These are phyloP conservation scores for Cornus suecica DNA, from an alignment of 148 eudicot species.

Conservation along the genomic window DNA sequence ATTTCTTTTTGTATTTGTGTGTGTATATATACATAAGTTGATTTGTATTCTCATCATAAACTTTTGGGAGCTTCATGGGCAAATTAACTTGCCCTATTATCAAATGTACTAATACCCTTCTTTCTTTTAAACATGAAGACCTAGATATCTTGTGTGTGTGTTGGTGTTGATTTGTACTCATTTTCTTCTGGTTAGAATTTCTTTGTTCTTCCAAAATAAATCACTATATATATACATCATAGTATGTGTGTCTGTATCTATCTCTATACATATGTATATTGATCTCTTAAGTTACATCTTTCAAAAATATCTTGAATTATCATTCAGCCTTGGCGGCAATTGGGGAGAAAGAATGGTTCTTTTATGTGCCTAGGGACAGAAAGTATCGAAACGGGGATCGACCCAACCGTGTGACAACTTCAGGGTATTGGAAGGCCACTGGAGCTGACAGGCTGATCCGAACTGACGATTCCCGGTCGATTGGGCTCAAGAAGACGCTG, in stretches of 20 bases:
- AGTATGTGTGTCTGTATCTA: no score
- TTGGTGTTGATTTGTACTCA: no score
- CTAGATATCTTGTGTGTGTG: background rate
- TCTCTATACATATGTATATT: no score
- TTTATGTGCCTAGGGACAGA: slow-evolving; percentile 84
- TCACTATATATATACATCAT: no score
- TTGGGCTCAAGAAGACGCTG: slow-evolving; percentile 82
- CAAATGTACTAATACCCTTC: background rate
- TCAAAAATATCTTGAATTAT: no score
- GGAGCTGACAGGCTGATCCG: slow-evolving; percentile 86
- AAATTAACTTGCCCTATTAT: background rate
- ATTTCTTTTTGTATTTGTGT: no score
- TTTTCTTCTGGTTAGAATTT: no score
- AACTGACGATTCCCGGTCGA: slow-evolving; percentile 48
- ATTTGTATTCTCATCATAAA: no score
- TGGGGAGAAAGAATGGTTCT: slow-evolving; percentile 95
- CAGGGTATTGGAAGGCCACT: slow-evolving; percentile 95
- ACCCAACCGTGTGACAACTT: slow-evolving; percentile 83
- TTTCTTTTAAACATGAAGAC: no score
- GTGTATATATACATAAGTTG: no score
- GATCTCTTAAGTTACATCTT: background rate
- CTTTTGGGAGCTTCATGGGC: background rate
- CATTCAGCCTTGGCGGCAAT: slow-evolving; percentile 73
- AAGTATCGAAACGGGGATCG: slow-evolving; percentile 89
- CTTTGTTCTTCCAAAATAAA: no score